Evolutionary conservation across 1,284 basidiomycete species (phyloP).

Genomic region (Cutaneotrichosporon cavernicola): DNA sequence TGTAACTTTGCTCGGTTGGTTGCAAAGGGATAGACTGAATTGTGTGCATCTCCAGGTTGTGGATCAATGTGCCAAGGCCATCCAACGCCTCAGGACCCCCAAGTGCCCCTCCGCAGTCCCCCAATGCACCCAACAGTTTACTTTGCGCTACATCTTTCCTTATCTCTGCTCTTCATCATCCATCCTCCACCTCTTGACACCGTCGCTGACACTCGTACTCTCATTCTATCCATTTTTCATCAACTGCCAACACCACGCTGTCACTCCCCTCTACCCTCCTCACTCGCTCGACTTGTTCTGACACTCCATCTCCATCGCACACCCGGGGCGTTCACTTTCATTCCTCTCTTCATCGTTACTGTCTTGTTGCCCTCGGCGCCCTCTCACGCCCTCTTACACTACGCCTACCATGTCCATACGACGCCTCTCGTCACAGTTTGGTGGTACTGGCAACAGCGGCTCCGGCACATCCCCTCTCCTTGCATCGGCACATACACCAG

Average conservation of each 20-base stretch:
- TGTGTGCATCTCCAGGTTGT: too few species aligned
- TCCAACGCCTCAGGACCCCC: too few species aligned
- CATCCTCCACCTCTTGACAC: too few species aligned
- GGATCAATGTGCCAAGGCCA: conserved; percentile 1
- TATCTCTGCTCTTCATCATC: neutral
- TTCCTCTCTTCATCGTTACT: neutral
- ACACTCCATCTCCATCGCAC: neutral
- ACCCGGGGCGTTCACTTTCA: neutral
- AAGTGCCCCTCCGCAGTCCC: neutral
- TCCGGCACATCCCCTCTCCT: conserved; percentile 29
- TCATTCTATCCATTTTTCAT: neutral
- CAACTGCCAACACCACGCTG: neutral
- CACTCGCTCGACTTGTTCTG: neutral
- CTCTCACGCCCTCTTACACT: neutral
- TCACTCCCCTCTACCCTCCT: neutral
- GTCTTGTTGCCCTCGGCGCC: neutral
- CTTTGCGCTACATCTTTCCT: neutral
- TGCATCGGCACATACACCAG: conserved; percentile 29
- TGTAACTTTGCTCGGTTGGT: neutral
- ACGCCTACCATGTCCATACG: neutral
- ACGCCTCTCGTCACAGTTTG: conserved; percentile 11
- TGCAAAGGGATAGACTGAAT: neutral
- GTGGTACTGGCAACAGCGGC: neutral
- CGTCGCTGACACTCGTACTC: neutral
- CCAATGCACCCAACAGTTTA: neutral